Evolutionary conservation across 1,284 basidiomycete genomes (phyloP).

Genomic region (Flammula alnicola): DNA sequence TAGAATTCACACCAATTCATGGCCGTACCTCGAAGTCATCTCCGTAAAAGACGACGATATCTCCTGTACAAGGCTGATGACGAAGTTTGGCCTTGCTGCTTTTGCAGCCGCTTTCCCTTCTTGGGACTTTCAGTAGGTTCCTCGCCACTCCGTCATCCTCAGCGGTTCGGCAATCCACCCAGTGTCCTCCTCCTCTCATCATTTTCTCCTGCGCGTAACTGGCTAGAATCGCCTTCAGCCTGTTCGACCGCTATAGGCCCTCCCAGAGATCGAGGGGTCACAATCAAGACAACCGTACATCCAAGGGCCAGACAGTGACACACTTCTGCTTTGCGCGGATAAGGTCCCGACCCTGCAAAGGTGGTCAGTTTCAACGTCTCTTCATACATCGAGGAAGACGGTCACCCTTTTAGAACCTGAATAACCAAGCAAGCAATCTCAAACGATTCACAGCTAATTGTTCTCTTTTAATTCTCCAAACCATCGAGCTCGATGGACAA

Average conservation of each 20-base stretch:
- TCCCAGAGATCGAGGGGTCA: slow-evolving; percentile 23
- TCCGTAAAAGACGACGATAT: slow-evolving; percentile 53
- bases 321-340: slow-evolving; percentile 28
- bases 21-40: slow-evolving; percentile 57
- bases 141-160: slow-evolving; percentile 9
- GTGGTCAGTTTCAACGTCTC: slow-evolving; percentile 12
- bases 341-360: slow-evolving; percentile 20
- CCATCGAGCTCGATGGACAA: slow-evolving; percentile 25
- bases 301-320: slow-evolving; percentile 34
- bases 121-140: slow-evolving; percentile 11
- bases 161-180: slow-evolving; percentile 5
- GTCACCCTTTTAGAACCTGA: slow-evolving; percentile 38
- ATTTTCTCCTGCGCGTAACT: neutral
- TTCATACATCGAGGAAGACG: neutral
- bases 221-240: slow-evolving; percentile 2
- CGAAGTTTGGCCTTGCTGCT: slow-evolving; percentile 14
- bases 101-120: slow-evolving; percentile 12
- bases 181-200: slow-evolving; percentile 7
- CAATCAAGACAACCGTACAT: slow-evolving; percentile 32
- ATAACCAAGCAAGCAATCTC: slow-evolving; percentile 37
- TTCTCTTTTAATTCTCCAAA: slow-evolving; percentile 31
- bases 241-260: slow-evolving; percentile 7
- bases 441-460: slow-evolving; percentile 32
- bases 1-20: slow-evolving; percentile 5
- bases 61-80: slow-evolving; percentile 61